A percentile compares a stretch with the other conserved stretches of the same genome.
Conservation (phyloP, 73 alveolate genomes). For the Paramecium pentaurelia region DNA sequence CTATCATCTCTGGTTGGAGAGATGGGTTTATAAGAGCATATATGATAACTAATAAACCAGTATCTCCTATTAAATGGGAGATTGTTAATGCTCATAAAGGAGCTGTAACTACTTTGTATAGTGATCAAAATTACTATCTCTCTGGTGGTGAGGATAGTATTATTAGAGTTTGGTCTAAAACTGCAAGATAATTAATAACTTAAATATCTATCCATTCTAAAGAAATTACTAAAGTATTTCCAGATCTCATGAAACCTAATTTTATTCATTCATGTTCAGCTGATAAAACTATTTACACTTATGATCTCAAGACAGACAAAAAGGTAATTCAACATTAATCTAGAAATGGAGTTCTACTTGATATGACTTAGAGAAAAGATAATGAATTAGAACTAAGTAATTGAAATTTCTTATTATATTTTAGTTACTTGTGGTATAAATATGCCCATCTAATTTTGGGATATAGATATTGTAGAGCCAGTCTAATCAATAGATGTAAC, state of each 20-base stretch:
- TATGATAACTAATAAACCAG: conserved; percentile 53
- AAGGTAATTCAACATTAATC: conserved; percentile 81
- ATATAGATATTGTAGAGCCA: conserved; percentile 81
- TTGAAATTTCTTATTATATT: neutral
- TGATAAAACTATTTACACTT: conserved; percentile 83
- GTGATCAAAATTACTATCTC: conserved; percentile 84
- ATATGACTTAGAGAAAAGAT: conserved; percentile 85
- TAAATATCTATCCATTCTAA: conserved; percentile 81
- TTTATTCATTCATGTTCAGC: conserved; percentile 86
- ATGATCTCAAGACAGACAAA: conserved; percentile 84
- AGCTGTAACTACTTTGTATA: conserved; percentile 82
- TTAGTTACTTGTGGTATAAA: conserved; percentile 85
- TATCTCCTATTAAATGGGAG: conserved; percentile 69
- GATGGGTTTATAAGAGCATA: conserved; percentile 82
- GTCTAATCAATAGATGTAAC: conserved; percentile 76
- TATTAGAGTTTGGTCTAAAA: conserved; percentile 90
- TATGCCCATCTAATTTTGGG: conserved; percentile 89
- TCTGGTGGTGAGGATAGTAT: conserved; percentile 97
- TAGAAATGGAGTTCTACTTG: conserved; percentile 80
- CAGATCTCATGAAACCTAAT: conserved; percentile 79
- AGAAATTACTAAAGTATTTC: conserved; percentile 84
- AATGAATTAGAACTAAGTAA: conserved; percentile 77
- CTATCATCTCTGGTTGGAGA: conserved; percentile 85
- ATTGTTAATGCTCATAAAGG: conserved; percentile 90
- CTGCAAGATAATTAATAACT: conserved; percentile 79